Evolutionary conservation across 257 asterid genomes (phyloP), one percentile per base, ranked within the genome.

Genomic region (Hygrophila difformis): DNA sequence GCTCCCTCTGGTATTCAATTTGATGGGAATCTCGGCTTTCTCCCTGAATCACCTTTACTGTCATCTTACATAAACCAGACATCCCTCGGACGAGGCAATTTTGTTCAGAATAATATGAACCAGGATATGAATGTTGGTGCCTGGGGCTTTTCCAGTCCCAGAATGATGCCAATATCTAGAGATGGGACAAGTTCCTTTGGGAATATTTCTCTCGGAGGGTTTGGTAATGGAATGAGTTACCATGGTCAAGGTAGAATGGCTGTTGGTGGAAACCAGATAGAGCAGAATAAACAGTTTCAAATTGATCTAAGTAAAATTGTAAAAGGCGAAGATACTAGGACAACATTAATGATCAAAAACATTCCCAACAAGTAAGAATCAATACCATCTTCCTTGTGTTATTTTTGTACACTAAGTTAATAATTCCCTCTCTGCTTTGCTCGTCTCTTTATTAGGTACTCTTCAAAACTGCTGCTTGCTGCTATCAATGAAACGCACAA

Each of bases 331-430:
- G 97, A 89, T 64, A 56, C 41, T 46, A 71, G 96, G 78, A 89
- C 97, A 42, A 89, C 97, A 5, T 69, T 89, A 70, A 89, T 89
- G 96, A 77, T 89, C 29, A 89, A 85, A 49, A 89, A 89, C 81
- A 89, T 89, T 20, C 97, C 97, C 10, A 89, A 89, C 89, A 89
- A 85, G 97, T 89, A 76, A 74, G 91, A 33, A 66, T 65, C 54
- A 39, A 12, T 56, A 33, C 20, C 20, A 5, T 64, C 29, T 7
- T 7, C 7, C 35, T 56, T 28, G 3, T 43, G 3, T 7, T 43
- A 18, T 17, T 5, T 2, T n/a, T 43, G 14, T 8, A n/a, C 13
- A 5, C 3, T 39, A 7, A 24, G 9, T 19, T 24, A 24, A 3
- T 7, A 24, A 49, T 36, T 50, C 13, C 13, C 37, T 53, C 42